Percentiles rank a stretch among this genome's conserved stretches.
These are phyloP conservation scores for Camelina neglecta DNA, from an alignment of 345 rosid species.

Conservation along the genomic window DNA sequence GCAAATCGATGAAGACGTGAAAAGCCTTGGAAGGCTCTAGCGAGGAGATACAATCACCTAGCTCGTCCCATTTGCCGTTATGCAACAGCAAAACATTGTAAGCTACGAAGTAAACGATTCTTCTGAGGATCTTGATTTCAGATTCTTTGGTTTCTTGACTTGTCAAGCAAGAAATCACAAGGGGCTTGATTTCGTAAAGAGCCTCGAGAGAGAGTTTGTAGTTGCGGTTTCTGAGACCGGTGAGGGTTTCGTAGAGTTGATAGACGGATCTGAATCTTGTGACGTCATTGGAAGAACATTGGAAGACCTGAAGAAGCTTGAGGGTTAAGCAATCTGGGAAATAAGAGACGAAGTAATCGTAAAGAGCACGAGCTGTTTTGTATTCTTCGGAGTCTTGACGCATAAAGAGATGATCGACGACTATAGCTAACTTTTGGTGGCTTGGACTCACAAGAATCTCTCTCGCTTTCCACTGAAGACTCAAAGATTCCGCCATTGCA, in stretches of 20 bases:
- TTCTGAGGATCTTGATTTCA: too few species aligned
- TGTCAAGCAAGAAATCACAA: too few species aligned
- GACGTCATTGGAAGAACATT: too few species aligned
- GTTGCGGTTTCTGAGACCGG: too few species aligned
- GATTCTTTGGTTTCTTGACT: too few species aligned
- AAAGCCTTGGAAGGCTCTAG: not conserved
- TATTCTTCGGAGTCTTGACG: not conserved
- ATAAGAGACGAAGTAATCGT: not conserved
- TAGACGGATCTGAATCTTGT: too few species aligned
- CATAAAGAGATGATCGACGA: not conserved
- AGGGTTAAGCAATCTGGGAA: conserved; percentile 1
- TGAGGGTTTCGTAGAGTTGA: too few species aligned
- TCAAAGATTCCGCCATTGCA: not conserved
- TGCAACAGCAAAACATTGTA: not conserved
- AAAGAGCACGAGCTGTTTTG: not conserved
- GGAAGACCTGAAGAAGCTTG: not conserved
- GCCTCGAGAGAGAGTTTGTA: too few species aligned
- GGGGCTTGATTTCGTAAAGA: too few species aligned
- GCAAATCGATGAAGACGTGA: not conserved
- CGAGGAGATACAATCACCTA: conserved; percentile 10
- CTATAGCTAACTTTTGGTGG: not conserved
- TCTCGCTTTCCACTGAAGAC: not conserved
- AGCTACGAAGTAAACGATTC: not conserved
- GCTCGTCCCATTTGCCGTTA: conserved; percentile 8
- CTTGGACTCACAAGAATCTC: not conserved